A percentile compares a stretch with the other conserved stretches of the same genome.
phyloP scores from a whole-genome alignment of 2,329 filamentous ascomycete genomes.

The Nemania sp. region DNA sequence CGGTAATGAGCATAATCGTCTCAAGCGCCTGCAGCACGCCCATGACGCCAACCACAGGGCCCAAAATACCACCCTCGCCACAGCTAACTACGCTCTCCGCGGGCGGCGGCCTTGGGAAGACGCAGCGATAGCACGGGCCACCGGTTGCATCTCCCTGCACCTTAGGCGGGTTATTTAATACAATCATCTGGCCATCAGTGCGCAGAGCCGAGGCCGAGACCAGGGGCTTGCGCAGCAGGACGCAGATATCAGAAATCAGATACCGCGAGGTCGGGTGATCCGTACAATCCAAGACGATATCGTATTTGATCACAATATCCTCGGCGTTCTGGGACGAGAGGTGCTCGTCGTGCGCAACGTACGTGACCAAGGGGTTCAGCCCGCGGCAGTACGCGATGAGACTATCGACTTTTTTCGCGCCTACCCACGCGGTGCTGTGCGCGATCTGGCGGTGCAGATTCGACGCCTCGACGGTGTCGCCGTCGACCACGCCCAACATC shows the following conservation, averaged over 20 bases:
- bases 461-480: slow-evolving; percentile 82
- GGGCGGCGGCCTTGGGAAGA: slow-evolving; percentile 87
- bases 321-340: slow-evolving; percentile 71
- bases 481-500: slow-evolving; percentile 81
- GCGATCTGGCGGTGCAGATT: slow-evolving; percentile 93
- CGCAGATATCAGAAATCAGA: slow-evolving; percentile 86
- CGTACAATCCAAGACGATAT: slow-evolving; percentile 90
- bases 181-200: slow-evolving; percentile 85
- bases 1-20: slow-evolving; percentile 77
- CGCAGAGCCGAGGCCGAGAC: slow-evolving; percentile 88
- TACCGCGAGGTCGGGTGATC: slow-evolving; percentile 92
- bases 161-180: slow-evolving; percentile 78
- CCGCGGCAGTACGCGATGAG: slow-evolving; percentile 59
- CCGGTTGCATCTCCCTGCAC: slow-evolving; percentile 59
- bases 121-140: slow-evolving; percentile 89
- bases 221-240: slow-evolving; percentile 76
- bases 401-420: slow-evolving; percentile 80
- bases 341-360: slow-evolving; percentile 64
- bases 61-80: slow-evolving; percentile 89
- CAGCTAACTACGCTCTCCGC: slow-evolving; percentile 82
- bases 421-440: slow-evolving; percentile 72
- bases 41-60: slow-evolving; percentile 91
- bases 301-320: slow-evolving; percentile 69
- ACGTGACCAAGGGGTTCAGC: slow-evolving; percentile 72
- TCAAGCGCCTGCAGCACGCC: slow-evolving; percentile 90